A percentile compares a stretch with the other conserved stretches of the same genome.
phyloP scores from a whole-genome alignment of 2,329 filamentous ascomycete genomes.

The Pestalotiopsis sp. region DNA sequence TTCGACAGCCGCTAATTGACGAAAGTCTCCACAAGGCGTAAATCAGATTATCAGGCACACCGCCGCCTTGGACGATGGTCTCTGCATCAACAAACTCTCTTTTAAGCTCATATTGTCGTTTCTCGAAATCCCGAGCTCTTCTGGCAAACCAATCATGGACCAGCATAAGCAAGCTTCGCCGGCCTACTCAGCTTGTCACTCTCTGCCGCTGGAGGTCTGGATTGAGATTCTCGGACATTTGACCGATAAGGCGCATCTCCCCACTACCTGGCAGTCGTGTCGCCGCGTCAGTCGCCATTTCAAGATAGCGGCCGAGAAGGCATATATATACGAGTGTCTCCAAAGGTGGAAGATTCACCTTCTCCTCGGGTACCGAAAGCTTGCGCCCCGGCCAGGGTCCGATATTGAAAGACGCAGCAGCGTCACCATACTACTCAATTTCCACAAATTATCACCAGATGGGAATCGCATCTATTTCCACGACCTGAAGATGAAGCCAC shows the following conservation, averaged over 20 bases:
- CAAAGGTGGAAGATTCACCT: slow-evolving; percentile 4
- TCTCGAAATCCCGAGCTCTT: neutral
- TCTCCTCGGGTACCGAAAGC: neutral
- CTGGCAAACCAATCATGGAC: neutral
- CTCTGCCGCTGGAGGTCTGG: slow-evolving; percentile 5
- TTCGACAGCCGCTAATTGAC: neutral
- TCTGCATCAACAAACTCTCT: neutral
- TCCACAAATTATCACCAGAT: neutral
- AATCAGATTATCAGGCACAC: neutral
- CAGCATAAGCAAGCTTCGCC: no score
- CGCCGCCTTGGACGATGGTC: neutral
- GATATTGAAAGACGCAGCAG: neutral
- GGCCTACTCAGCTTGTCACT: neutral
- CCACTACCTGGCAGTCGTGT: slow-evolving; percentile 1
- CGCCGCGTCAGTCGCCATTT: neutral
- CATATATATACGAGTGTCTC: neutral
- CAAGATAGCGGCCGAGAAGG: slow-evolving; percentile 2
- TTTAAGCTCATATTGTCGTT: neutral
- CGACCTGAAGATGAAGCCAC: neutral
- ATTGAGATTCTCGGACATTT: slow-evolving; percentile 7
- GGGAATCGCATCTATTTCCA: neutral
- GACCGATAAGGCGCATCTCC: neutral
- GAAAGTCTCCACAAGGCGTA: neutral
- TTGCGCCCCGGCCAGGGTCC: neutral
- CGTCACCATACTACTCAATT: neutral